These are phyloP conservation scores for Penstemon barbatus DNA, from an alignment of 257 asterid genomes.

Conservation along the genomic window DNA sequence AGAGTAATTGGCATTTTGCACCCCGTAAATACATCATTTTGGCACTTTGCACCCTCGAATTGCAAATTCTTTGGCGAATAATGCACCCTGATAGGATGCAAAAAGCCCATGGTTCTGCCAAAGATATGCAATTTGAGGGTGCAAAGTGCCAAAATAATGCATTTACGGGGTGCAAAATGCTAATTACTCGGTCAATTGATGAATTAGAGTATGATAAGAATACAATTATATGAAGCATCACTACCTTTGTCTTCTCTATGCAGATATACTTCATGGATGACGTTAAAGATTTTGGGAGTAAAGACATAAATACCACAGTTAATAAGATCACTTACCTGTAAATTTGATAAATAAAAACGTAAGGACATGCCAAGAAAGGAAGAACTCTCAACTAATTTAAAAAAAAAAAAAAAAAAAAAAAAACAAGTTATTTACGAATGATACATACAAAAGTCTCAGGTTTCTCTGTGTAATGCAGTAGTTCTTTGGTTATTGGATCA, in stretches of 20 bases:
- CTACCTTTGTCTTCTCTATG: slow-evolving; percentile 64
- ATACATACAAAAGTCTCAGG: slow-evolving; percentile 83
- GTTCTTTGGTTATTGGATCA: slow-evolving; percentile 72
- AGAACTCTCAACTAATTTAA: slow-evolving; percentile 14
- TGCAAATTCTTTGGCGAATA: no score
- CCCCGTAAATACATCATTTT: no score
- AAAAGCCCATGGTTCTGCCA: no score
- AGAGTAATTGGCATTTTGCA: not conserved
- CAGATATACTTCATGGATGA: slow-evolving; percentile 54
- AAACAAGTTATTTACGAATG: not conserved
- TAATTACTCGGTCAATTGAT: not conserved
- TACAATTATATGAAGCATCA: slow-evolving; percentile 12
- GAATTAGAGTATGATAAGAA: not conserved
- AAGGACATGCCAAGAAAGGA: slow-evolving; percentile 26
- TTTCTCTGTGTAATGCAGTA: slow-evolving; percentile 83
- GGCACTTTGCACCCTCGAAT: no score
- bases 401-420: not conserved
- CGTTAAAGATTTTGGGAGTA: slow-evolving; percentile 61
- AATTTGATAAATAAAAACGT: slow-evolving; percentile 14
- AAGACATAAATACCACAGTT: slow-evolving; percentile 83
- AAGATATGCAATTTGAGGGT: no score
- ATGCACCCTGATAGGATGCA: no score
- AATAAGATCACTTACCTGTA: slow-evolving; percentile 79
- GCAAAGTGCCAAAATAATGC: no score
- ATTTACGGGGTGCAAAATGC: no score